Percentiles rank a stretch among this genome's conserved stretches.
Evolutionary conservation across 2,329 filamentous ascomycete genomes (phyloP).

Genomic region (Didymella sp.): DNA sequence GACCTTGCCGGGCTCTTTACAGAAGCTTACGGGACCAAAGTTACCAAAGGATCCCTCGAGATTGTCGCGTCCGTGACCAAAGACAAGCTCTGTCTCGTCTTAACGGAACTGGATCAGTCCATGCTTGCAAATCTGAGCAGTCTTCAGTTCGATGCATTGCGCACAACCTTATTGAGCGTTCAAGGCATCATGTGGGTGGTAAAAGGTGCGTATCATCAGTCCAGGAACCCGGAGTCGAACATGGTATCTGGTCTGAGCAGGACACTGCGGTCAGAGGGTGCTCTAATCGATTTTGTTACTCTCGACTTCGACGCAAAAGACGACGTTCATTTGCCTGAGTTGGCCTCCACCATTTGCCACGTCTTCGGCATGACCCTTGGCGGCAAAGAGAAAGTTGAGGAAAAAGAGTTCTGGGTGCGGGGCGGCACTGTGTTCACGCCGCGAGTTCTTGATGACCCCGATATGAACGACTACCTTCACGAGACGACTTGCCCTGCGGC

Average conservation of each 20-base stretch:
- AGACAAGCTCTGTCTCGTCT: conserved; percentile 27
- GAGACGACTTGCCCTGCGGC: conserved; percentile 28
- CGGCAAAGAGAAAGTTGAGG: not conserved
- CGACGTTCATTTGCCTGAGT: not conserved
- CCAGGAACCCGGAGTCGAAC: conserved; percentile 12
- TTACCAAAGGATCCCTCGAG: conserved; percentile 3
- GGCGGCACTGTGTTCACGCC: conserved; percentile 20
- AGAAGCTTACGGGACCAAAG: conserved; percentile 6
- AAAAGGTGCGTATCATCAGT: conserved; percentile 10
- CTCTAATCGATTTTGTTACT: conserved; percentile 18
- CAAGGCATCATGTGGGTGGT: conserved; percentile 20
- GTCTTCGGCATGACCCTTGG: conserved; percentile 17
- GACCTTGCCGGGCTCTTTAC: conserved; percentile 21
- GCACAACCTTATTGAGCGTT: conserved; percentile 6
- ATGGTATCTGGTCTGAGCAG: conserved; percentile 24
- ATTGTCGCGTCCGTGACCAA: not conserved
- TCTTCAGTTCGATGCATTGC: conserved; percentile 8
- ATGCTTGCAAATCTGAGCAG: conserved; percentile 12
- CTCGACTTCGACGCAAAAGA: conserved; percentile 19
- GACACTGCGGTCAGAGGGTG: conserved; percentile 22
- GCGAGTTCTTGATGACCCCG: conserved; percentile 25
- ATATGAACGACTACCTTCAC: conserved; percentile 34
- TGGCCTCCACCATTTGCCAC: conserved; percentile 7
- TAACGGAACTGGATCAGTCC: conserved; percentile 17
- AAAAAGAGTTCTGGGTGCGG: conserved; percentile 17